Conservation (phyloP, 2,329 filamentous ascomycete species). For the Sporothrix mexicana region DNA sequence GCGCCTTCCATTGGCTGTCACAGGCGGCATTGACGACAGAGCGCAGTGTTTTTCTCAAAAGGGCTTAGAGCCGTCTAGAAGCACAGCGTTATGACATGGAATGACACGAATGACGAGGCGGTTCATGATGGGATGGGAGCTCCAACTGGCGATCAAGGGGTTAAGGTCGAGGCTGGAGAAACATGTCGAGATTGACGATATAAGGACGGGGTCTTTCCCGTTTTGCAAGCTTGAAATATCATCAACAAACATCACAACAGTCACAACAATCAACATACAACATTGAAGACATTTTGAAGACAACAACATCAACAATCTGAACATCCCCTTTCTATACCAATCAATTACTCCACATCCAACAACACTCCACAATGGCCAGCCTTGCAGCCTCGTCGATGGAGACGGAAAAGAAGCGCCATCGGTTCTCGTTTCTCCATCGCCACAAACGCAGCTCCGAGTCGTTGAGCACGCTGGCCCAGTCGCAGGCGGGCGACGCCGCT, state of each 20-base stretch:
- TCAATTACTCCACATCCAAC: not conserved
- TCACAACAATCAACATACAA: not conserved
- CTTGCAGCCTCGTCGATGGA: not conserved
- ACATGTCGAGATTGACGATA: not conserved
- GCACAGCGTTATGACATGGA: not conserved
- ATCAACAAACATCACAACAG: not conserved
- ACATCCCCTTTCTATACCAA: not conserved
- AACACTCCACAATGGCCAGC: not conserved
- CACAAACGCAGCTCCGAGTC: conserved; percentile 19
- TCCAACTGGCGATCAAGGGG: not conserved
- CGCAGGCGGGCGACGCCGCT: not conserved
- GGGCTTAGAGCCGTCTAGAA: not conserved
- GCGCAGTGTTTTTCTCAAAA: conserved; percentile 12
- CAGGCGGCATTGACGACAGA: not conserved
- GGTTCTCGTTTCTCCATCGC: conserved; percentile 20
- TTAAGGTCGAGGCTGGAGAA: not conserved
- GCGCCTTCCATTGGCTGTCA: not conserved
- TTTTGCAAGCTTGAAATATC: not conserved
- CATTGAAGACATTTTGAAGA: not conserved
- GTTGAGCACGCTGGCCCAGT: not conserved
- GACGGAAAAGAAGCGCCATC: conserved; percentile 4
- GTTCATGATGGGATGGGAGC: not conserved
- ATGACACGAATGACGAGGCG: not conserved
- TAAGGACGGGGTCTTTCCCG: not conserved
- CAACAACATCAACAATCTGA: not conserved